Base-by-base conservation (phyloP, 768 basidiomycete genomes). In the Fomitopsis pulvina region DNA sequence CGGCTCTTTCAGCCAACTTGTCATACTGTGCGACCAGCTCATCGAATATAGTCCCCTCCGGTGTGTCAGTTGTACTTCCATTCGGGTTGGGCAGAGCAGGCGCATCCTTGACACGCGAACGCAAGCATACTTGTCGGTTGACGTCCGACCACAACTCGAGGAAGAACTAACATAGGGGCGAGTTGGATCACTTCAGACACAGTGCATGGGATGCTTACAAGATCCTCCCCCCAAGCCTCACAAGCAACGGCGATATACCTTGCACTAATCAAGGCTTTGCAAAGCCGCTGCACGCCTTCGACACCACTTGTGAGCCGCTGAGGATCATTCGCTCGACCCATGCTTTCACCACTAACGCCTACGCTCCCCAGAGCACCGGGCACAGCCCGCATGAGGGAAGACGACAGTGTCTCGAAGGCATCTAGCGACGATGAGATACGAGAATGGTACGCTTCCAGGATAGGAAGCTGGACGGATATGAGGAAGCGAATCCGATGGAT, bases 351-450 rank as follows among this genome's bases (percentile, higher is more conserved):
- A 51, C 75, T 68, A 26, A 71, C 63, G 25, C 73, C 70, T n/a
- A 81, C 66, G 41, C 72, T 74, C 40, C 80, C 76, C 34, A 98
- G 74, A 0, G 92, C 92, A 16, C 96, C 96, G 1, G 96, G 96
- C 1, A 98, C 93, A 3, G 87, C 87, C 12, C 92, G 85, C 37
- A 93, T 80, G 55, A 99, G 81, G 0, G 85, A 78, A 26, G 88
- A 92, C 1, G 92, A 91, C 4, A 96, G 72, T 1, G 85, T 87
- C 66, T 98, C 96, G 57, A 97, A 97, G 0, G 94, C 95, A 59
- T 97, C 92, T 22, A 97, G 70, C 8, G 93, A 92, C 8, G 85
- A 79, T 1, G 80, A 74, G 63, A 99, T 83, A 18, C 94, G 83
- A 8, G 71, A 67, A 53, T 81, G 77, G 64, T 96, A 99, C 4